Conservation (phyloP, 768 basidiomycete species). For the Psilocybe azurescens region DNA sequence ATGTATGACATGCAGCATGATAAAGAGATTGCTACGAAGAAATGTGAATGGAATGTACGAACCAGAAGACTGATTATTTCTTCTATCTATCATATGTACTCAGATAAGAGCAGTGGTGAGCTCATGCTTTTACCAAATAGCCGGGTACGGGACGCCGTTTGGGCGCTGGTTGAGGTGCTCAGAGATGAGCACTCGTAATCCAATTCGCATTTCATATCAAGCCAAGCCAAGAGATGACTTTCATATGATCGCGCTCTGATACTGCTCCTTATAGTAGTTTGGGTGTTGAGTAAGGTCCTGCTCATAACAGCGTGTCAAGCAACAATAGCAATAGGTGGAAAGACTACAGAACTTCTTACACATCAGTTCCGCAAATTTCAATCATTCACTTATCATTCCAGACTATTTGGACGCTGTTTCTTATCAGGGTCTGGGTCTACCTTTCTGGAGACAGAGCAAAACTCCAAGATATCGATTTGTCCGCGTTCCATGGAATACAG, state of each 20-base stretch:
- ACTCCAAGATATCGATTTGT: background rate
- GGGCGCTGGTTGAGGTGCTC: background rate
- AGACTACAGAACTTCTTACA: background rate
- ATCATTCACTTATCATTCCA: background rate
- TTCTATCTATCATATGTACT: background rate
- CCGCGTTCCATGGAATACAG: background rate
- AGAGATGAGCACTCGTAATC: background rate
- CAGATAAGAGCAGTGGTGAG: background rate
- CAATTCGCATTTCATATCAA: background rate
- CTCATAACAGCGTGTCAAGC: no score
- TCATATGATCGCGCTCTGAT: background rate
- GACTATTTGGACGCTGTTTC: background rate
- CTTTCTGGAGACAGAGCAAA: background rate
- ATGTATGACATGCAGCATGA: background rate
- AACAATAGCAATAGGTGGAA: background rate
- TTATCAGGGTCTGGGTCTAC: background rate
- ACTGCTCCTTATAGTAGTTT: background rate
- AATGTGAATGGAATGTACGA: background rate
- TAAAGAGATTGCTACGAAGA: background rate
- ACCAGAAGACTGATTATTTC: background rate
- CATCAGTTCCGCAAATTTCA: background rate
- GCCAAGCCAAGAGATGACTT: background rate
- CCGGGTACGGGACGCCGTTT: slow-evolving; percentile 1
- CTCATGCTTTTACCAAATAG: background rate
- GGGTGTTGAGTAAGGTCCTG: background rate